phyloP scores from a whole-genome alignment of 2,329 filamentous ascomycete genomes.

The Fusarium irregulare region DNA sequence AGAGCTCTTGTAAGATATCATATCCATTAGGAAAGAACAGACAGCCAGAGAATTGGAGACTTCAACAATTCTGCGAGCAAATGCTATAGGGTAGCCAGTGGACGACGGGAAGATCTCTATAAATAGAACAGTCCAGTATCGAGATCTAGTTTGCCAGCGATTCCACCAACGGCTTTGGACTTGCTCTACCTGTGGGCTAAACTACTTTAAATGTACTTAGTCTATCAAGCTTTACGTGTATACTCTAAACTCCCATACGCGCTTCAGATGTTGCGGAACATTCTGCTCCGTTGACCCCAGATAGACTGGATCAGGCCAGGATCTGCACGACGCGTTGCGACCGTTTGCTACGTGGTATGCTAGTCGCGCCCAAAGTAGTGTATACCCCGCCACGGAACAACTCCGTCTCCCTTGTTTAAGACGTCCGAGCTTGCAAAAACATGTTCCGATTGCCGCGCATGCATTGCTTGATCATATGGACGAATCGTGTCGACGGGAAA shows the following conservation, averaged over 20 bases:
- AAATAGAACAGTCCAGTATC: not conserved
- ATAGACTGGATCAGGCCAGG: not conserved
- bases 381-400: slow-evolving; percentile 15
- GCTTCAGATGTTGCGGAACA: not conserved
- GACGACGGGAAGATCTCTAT: not conserved
- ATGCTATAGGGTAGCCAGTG: not conserved
- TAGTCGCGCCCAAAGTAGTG: not conserved
- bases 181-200: not conserved
- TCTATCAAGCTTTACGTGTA: not conserved
- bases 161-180: not conserved
- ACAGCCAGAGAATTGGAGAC: not conserved
- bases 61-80: not conserved
- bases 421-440: not conserved
- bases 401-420: slow-evolving; percentile 11
- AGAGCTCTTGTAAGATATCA: not conserved
- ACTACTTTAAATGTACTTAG: not conserved
- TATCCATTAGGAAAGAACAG: not conserved
- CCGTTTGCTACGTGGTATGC: not conserved
- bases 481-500: not conserved
- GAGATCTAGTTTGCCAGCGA: not conserved
- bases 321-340: not conserved
- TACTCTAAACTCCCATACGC: not conserved
- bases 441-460: not conserved
- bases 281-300: not conserved
- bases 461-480: not conserved